Base-by-base conservation (phyloP, 2,329 filamentous ascomycete species). In the Mycogone perniciosa region DNA sequence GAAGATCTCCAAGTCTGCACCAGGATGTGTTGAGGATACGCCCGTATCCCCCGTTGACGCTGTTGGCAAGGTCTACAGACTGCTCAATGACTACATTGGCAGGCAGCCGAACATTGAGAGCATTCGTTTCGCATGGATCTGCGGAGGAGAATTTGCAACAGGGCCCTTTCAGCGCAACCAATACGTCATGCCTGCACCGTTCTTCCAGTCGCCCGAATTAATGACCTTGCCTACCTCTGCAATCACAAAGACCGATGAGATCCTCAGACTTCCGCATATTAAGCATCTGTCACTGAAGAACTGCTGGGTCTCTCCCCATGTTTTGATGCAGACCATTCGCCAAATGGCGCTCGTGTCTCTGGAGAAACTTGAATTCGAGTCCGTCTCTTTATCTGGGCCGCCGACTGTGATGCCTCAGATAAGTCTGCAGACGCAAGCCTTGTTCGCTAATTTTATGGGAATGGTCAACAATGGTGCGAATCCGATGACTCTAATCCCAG, bases 101-200 rank as follows among this genome's bases (percentile, higher is more conserved):
- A 58, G 57, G 38, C 69, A 74, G 27, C 45, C 64, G 26, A 76
- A 74, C 31, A 78, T 88, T 57, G 77, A 74, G 50, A 76, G 68
- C 31, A 68, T 88, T 40, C 80, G 78, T 26, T 76, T 88, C 51
- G 85, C 86, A 52, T 89, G 82, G 78, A 70, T 78, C 5, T 80
- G 78, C 47, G 84, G 85, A 41, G 85, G 85, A 30, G 85, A 89
- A 66, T 77, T 84, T 56, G 82, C 80, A 2, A 68, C 77, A 13
- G 83, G 84, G 27, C 66, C 79, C 3, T 76, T 76, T 56, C 80
- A 82, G 33, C 76, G 85, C 29, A 85, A 85, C 58, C 73, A 74
- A 50, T 73, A 82, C 57, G 64, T 88, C 31, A 67, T 88, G 13
- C 82, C 84, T 0, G 81, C 81, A 7, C 85, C 83, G 2, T 65